These are phyloP conservation scores for Filosporella fistucella DNA, from an alignment of 495 filamentous ascomycete genomes.

Conservation along the genomic window DNA sequence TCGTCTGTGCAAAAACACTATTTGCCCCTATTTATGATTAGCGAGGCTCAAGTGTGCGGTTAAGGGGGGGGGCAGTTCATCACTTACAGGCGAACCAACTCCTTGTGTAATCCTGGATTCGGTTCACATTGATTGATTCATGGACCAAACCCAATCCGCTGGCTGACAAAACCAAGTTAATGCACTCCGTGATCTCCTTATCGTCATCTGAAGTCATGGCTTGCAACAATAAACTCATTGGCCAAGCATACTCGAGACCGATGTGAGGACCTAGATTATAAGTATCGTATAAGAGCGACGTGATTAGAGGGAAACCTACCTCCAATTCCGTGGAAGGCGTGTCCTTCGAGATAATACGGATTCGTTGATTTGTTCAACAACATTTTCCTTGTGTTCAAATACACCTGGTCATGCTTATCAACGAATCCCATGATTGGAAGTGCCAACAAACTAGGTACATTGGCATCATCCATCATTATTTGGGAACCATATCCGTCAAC, in stretches of 20 bases:
- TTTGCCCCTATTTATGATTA: slow-evolving; percentile 59
- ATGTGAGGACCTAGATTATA: slow-evolving; percentile 53
- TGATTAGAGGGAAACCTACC: slow-evolving; percentile 37
- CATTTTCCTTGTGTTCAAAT: slow-evolving; percentile 92
- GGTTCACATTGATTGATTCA: slow-evolving; percentile 86
- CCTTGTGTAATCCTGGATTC: slow-evolving; percentile 68
- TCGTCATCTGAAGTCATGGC: slow-evolving; percentile 87
- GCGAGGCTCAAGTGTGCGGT: too few relatives aligned
- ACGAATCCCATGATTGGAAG: slow-evolving; percentile 87
- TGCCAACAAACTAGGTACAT: slow-evolving; percentile 84
- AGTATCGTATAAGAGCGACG: neutral
- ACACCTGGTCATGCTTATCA: slow-evolving; percentile 56
- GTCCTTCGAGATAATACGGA: slow-evolving; percentile 81
- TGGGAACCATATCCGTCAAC: slow-evolving; percentile 92
- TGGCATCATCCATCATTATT: slow-evolving; percentile 96
- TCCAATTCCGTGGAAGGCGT: slow-evolving; percentile 83
- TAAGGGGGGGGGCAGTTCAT: neutral
- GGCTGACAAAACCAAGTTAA: slow-evolving; percentile 69
- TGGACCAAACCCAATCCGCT: slow-evolving; percentile 79
- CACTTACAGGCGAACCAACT: slow-evolving; percentile 80
- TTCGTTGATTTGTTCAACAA: slow-evolving; percentile 73
- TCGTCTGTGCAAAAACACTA: slow-evolving; percentile 90
- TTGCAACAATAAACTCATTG: slow-evolving; percentile 89
- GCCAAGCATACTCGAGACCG: slow-evolving; percentile 90
- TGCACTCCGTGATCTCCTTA: slow-evolving; percentile 66